These are phyloP conservation scores for Selenicereus undatus DNA, from an alignment of 148 eudicot species.

Conservation along the genomic window DNA sequence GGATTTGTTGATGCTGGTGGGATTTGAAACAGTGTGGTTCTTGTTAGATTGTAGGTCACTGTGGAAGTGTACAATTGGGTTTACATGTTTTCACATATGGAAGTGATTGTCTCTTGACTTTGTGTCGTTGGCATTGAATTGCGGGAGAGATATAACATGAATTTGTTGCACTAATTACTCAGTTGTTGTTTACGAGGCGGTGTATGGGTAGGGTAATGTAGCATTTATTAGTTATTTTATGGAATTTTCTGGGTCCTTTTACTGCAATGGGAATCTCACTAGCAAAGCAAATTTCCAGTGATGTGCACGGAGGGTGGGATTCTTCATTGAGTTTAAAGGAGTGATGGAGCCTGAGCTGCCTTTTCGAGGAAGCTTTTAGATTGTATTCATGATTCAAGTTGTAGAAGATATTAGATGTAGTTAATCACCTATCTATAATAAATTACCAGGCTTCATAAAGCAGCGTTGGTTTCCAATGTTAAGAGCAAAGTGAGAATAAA, in stretches of 20 bases:
- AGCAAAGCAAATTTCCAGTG: background rate
- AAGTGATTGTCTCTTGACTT: background rate
- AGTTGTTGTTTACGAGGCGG: background rate
- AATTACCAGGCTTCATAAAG: background rate
- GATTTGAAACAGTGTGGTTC: background rate
- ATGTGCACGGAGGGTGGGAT: constrained; percentile 1
- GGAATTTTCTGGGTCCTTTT: background rate
- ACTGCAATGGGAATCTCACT: background rate
- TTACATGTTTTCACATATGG: background rate
- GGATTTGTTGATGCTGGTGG: background rate
- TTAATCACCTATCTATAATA: background rate
- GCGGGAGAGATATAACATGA: background rate
- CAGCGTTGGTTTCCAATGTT: background rate
- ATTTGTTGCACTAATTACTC: background rate
- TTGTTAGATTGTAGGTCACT: background rate
- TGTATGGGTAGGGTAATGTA: background rate
- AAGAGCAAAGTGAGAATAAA: background rate
- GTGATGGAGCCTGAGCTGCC: background rate
- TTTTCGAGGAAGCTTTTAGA: background rate
- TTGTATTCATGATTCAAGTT: background rate
- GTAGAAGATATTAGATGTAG: background rate
- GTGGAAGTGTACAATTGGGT: background rate
- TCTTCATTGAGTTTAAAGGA: background rate
- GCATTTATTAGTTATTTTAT: background rate
- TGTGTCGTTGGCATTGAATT: background rate